Base-by-base conservation (phyloP, 164 flowering plant species). In the Amborella trichopoda region DNA sequence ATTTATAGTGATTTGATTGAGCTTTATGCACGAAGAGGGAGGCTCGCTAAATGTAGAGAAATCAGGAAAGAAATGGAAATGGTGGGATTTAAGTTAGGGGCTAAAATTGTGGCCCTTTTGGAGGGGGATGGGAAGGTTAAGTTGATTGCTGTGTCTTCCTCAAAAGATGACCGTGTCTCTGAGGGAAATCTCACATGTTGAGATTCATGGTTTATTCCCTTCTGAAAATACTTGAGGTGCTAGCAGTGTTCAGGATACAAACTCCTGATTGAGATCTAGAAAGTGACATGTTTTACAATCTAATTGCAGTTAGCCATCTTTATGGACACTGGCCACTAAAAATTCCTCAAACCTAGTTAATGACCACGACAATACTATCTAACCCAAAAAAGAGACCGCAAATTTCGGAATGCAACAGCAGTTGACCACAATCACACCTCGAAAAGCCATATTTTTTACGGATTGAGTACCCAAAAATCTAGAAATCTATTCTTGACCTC, bases 31-130 rank as follows among this genome's bases (percentile, higher is more conserved):
- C 68, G 22, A 48, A 76, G 68, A 18, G 88, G 90, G 34, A 77
- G 95, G 68, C 27, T 77, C 48, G 85, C 83, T 1, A 83, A 77
- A 67, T 80, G 81, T 43, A 77, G 53, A 65, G 90, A 83, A 62
- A 40, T 90, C 3, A 64, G 68, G 61, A 75, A 56, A 69, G 98
- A 86, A 65, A 70, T 69, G 2, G 79, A 77, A 72, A 60, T 62
- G 62, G 80, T 80, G 24, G 95, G 96, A 38, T 78, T 78, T 63
- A 68, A 56, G 58, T 49, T 83, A 66, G 84, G 86, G 38, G 67
- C 63, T 18, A 54, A 70, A 46, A 68, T 48, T 4, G 55, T 12
- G 28, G 48, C 63, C 19, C 50, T 63, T 17, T 28, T 78, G 44
- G n/a, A n/a, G n/a, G n/a, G n/a, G n/a, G n/a, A 40, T 50, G 52